Conservation (phyloP, 208 protist species). For the Trypanosoma boissoni region DNA sequence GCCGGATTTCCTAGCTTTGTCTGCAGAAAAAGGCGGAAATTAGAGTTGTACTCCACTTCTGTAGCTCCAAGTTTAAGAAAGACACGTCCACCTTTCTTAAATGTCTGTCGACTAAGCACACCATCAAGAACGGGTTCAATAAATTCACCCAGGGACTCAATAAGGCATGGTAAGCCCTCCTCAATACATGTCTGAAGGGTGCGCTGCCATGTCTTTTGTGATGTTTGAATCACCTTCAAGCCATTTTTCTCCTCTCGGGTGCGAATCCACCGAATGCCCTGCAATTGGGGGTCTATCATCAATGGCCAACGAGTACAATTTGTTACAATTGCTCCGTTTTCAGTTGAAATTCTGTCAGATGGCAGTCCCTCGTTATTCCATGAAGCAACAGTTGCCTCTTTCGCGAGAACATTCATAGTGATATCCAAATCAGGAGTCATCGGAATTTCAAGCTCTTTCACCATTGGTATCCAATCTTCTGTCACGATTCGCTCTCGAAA, state of each 20-base stretch:
- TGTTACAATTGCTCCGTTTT: slow-evolving; percentile 97
- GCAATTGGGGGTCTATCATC: slow-evolving; percentile 98
- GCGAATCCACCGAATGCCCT: slow-evolving; percentile 97
- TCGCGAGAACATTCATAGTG: slow-evolving; percentile 91
- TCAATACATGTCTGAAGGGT: slow-evolving; percentile 92
- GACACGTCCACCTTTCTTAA: slow-evolving; percentile 90
- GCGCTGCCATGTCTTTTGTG: slow-evolving; percentile 89
- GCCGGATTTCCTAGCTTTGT: slow-evolving; percentile 99
- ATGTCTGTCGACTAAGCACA: slow-evolving; percentile 93
- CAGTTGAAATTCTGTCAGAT: slow-evolving; percentile 95
- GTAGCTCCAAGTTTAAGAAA: slow-evolving; percentile 96
- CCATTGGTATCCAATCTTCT: slow-evolving; percentile 91
- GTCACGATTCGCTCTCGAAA: slow-evolving; percentile 94
- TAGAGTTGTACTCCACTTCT: slow-evolving; percentile 94
- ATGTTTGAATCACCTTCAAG: slow-evolving; percentile 91
- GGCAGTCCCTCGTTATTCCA: slow-evolving; percentile 98
- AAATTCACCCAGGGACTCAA: slow-evolving; percentile 96
- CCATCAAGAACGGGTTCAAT: slow-evolving; percentile 98
- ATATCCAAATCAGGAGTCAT: slow-evolving; percentile 93
- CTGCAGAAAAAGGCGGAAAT: slow-evolving; percentile 97
- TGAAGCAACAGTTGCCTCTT: slow-evolving; percentile 89
- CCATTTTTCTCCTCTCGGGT: slow-evolving; percentile 94
- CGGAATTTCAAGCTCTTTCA: slow-evolving; percentile 90
- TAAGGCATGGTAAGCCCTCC: slow-evolving; percentile 90
- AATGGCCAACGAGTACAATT: slow-evolving; percentile 98